A percentile compares a stretch with the other conserved stretches of the same genome.
Evolutionary conservation across 352 stramenopile genomes (phyloP).

Genomic region (Phytopythium delawarense): DNA sequence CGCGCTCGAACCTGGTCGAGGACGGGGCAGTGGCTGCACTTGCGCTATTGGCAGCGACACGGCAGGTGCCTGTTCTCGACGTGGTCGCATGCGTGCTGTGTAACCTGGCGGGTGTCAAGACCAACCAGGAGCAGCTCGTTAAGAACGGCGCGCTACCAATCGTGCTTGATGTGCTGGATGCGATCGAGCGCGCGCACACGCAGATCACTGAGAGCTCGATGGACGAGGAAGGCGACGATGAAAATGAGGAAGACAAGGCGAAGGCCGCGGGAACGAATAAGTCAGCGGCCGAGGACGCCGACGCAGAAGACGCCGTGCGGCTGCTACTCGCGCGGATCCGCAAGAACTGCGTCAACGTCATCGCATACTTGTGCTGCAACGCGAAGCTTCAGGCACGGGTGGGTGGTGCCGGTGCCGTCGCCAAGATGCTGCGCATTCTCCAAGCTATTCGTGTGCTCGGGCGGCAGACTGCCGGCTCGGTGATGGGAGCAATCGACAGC

Average conservation of each 20-base stretch:
- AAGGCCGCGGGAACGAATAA: background rate
- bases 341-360: slow-evolving; percentile 57
- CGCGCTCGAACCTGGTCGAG: slow-evolving; percentile 64
- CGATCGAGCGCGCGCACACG: slow-evolving; percentile 21
- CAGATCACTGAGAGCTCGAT: slow-evolving; percentile 11
- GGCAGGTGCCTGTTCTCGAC: slow-evolving; percentile 35
- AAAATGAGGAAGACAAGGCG: slow-evolving; percentile 1
- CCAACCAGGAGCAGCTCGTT: slow-evolving; percentile 54
- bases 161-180: slow-evolving; percentile 37
- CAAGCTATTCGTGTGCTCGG: slow-evolving; percentile 7
- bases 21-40: slow-evolving; percentile 62
- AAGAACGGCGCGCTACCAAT: slow-evolving; percentile 55
- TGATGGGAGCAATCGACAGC: slow-evolving; percentile 19
- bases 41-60: slow-evolving; percentile 33
- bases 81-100: slow-evolving; percentile 49
- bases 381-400: slow-evolving; percentile 56
- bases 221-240: slow-evolving; percentile 8
- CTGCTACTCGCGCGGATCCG: slow-evolving; percentile 30
- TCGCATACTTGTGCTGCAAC: slow-evolving; percentile 78
- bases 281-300: slow-evolving; percentile 10
- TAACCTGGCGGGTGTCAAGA: slow-evolving; percentile 56
- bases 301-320: slow-evolving; percentile 1
- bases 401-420: slow-evolving; percentile 47
- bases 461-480: background rate
- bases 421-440: slow-evolving; percentile 44